phyloP scores from a whole-genome alignment of 202 grass and related monocot species.

The Panicum virgatum region DNA sequence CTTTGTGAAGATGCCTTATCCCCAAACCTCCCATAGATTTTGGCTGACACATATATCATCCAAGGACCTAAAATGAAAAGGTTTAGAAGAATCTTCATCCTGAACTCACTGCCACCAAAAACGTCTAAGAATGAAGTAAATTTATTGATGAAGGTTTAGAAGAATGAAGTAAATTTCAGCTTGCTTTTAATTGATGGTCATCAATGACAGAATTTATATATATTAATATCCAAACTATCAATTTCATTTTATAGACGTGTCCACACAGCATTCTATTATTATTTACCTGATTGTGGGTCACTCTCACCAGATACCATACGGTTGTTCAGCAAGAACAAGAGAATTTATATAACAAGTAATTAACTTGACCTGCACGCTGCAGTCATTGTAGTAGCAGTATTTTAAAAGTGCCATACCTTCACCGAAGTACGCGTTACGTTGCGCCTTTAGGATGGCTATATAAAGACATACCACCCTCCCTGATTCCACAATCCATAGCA shows the following conservation, averaged over 20 bases:
- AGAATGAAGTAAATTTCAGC: too few relatives aligned
- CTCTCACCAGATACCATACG: neutral
- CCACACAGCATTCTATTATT: neutral
- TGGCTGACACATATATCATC: too few relatives aligned
- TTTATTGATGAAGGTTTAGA: too few relatives aligned
- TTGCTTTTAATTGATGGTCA: neutral
- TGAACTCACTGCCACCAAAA: too few relatives aligned
- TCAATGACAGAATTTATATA: neutral
- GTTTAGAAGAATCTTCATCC: too few relatives aligned
- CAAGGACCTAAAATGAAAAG: too few relatives aligned
- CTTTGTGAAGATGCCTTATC: too few relatives aligned
- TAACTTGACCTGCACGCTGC: slow-evolving; percentile 2
- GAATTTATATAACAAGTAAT: too few relatives aligned
- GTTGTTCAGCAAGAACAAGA: neutral
- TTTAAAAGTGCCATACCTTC: neutral
- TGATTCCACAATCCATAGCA: neutral
- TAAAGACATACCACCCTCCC: neutral
- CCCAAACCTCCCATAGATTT: too few relatives aligned
- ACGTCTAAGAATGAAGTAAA: too few relatives aligned
- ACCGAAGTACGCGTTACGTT: neutral
- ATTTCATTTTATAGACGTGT: neutral
- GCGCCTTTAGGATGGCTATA: neutral
- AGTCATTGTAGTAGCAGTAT: neutral
- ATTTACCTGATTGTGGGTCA: neutral
- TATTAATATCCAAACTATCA: neutral